Evolutionary conservation across 176 grass and related monocot species (phyloP).

Genomic region (Puya raimondii): DNA sequence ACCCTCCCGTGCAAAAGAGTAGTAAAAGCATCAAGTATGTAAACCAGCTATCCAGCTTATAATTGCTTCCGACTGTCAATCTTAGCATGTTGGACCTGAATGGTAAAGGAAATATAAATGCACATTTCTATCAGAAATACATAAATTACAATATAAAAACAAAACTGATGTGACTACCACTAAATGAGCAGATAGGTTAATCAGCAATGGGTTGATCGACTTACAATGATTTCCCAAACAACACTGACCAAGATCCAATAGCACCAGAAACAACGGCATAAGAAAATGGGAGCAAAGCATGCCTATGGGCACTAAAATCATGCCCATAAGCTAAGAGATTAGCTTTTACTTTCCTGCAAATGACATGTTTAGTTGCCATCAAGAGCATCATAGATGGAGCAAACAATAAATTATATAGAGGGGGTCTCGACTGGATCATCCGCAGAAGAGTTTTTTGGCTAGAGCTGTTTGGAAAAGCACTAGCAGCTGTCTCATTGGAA

Average conservation of each 20-base stretch:
- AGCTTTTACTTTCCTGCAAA: slow-evolving; percentile 62
- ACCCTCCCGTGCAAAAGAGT: slow-evolving; percentile 87
- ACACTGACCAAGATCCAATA: slow-evolving; percentile 89
- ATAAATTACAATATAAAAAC: slow-evolving; percentile 3
- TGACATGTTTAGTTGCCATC: slow-evolving; percentile 14
- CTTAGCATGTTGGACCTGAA: slow-evolving; percentile 95
- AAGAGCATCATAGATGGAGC: slow-evolving; percentile 7
- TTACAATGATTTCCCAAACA: slow-evolving; percentile 98
- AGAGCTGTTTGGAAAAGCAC: no score
- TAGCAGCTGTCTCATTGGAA: no score
- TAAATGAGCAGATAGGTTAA: slow-evolving; percentile 11
- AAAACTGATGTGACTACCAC: background rate
- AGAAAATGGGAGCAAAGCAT: slow-evolving; percentile 83
- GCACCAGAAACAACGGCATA: slow-evolving; percentile 94
- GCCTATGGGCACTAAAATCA: slow-evolving; percentile 55
- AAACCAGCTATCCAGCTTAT: slow-evolving; percentile 94
- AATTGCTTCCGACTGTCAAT: slow-evolving; percentile 74
- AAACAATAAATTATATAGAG: background rate
- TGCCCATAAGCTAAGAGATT: slow-evolving; percentile 48
- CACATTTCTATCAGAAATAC: slow-evolving; percentile 16
- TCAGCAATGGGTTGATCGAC: slow-evolving; percentile 17
- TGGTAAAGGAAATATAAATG: slow-evolving; percentile 7
- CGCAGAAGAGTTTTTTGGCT: no score
- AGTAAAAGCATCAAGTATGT: slow-evolving; percentile 80
- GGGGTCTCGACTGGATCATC: background rate